Evolutionary conservation across 495 filamentous ascomycete species (phyloP).

Genomic region (Podospora australis): DNA sequence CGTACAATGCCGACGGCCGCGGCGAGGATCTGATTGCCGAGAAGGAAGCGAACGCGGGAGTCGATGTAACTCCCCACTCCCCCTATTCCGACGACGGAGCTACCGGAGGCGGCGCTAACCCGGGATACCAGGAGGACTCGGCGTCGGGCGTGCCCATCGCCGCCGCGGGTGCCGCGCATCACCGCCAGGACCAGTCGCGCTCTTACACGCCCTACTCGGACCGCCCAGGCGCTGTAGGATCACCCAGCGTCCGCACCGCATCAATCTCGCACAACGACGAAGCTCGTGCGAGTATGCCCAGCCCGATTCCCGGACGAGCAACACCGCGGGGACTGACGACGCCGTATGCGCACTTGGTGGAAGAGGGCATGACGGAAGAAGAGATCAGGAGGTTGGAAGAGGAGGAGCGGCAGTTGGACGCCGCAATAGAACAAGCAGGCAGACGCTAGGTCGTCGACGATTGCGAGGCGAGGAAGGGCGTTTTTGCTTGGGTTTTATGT

Average conservation of each 20-base stretch:
- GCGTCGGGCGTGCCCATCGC: neutral
- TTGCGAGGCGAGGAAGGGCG: too few species aligned
- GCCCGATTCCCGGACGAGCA: constrained; percentile 16
- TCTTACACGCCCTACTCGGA: constrained; percentile 36
- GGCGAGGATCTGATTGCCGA: constrained; percentile 33
- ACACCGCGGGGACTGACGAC: constrained; percentile 20
- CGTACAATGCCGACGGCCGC: constrained; percentile 20
- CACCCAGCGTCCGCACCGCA: constrained; percentile 12
- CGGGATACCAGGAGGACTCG: too few species aligned
- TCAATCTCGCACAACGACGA: constrained; percentile 8
- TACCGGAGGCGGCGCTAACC: constrained; percentile 6
- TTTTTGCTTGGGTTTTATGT: too few species aligned
- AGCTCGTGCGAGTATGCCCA: constrained; percentile 9
- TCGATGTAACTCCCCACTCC: constrained; percentile 30
- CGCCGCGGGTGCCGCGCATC: neutral
- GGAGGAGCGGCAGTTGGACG: constrained; percentile 43
- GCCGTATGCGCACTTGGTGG: constrained; percentile 41
- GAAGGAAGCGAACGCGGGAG: constrained; percentile 31
- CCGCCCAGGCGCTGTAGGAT: constrained; percentile 11
- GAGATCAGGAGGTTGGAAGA: constrained; percentile 43
- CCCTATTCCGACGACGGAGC: constrained; percentile 34
- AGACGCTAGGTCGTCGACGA: too few species aligned
- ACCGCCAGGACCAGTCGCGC: constrained; percentile 9
- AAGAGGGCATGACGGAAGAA: constrained; percentile 46
- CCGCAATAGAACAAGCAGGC: constrained; percentile 38